Percentiles rank a stretch among this genome's conserved stretches.
Conservation (phyloP, 257 asterid species). For the Ballota nigra region DNA sequence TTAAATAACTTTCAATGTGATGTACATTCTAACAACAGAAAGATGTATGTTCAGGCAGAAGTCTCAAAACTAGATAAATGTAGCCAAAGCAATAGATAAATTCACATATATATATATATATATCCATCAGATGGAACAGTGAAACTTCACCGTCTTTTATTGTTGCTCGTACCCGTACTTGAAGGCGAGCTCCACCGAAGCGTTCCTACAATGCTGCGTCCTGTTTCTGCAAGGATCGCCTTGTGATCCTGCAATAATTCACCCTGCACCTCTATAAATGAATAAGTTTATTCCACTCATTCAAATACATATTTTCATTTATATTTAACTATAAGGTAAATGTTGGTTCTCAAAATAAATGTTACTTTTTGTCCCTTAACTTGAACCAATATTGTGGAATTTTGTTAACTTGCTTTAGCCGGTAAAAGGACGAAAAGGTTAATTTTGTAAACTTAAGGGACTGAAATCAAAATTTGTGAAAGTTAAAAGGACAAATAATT, state of each 20-base stretch:
- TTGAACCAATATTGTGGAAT: no score
- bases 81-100: constrained; percentile 18
- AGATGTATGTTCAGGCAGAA: constrained; percentile 9
- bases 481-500: no score
- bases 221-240: constrained; percentile 25
- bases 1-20: constrained; percentile 13
- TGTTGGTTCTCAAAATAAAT: no score
- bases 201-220: constrained; percentile 28
- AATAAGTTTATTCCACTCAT: constrained; percentile 19
- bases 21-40: constrained; percentile 22
- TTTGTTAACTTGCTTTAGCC: no score
- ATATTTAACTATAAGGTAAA: background rate
- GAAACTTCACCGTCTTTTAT: constrained; percentile 29
- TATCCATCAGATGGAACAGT: constrained; percentile 18
- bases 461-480: no score
- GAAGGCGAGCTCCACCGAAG: constrained; percentile 22
- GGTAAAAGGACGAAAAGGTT: no score
- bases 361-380: no score
- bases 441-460: no score
- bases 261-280: constrained; percentile 49
- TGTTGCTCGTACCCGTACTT: constrained; percentile 26
- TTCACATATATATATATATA: background rate
- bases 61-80: constrained; percentile 5
- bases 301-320: background rate
- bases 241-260: constrained; percentile 39